Evolutionary conservation across 305 asterid species (phyloP), one percentile per base, ranked within the genome.

Genomic region (Solanum chacoense): DNA sequence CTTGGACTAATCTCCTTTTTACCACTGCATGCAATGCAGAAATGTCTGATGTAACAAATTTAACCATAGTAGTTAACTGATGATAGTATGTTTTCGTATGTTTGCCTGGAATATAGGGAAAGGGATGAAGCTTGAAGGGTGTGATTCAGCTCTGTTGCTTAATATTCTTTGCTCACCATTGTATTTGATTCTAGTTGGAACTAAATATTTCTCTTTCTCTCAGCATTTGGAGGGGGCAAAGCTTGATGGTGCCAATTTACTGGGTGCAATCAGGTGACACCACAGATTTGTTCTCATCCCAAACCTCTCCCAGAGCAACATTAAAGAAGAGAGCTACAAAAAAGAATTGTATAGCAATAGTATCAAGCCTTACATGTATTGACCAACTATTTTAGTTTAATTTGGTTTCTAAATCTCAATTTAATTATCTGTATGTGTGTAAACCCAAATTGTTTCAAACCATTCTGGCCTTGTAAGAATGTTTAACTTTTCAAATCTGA

Each of bases 171-270:
- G 7, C 75, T 63, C 3, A 38, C 26, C 29, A 83, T 4, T 42
- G n/a, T 75, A 22, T 31, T 20, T 42, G 16, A 31, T 67, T 72
- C 32, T 35, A 14, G 37, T 45, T 83, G 32, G 32, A 50, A 45
- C 29, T 77, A 86, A 67, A 73, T 77, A 78, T 79, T 85, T 84
- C 40, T 31, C 24, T 29, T 87, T 67, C 50, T 88, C 42, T 87
- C 94, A 96, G 98, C 95, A 93, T 91, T 88, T 95, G 92, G 96
- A 93, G 91, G 99, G 98, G 18, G 98, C 99, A 59, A 95, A 73
- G 90, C 99, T 96, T 85, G 96, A 93, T 86, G 98, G 99, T 77
- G 99, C 98, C 89, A 96, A 95, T 91, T 88, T 96, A 89, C 92
- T 93, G 83, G 99, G 96, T 87, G 93, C 99, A 73, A 95, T 95